Evolutionary conservation across 1,284 basidiomycete genomes (phyloP).

Genomic region (Mixia osmundae): DNA sequence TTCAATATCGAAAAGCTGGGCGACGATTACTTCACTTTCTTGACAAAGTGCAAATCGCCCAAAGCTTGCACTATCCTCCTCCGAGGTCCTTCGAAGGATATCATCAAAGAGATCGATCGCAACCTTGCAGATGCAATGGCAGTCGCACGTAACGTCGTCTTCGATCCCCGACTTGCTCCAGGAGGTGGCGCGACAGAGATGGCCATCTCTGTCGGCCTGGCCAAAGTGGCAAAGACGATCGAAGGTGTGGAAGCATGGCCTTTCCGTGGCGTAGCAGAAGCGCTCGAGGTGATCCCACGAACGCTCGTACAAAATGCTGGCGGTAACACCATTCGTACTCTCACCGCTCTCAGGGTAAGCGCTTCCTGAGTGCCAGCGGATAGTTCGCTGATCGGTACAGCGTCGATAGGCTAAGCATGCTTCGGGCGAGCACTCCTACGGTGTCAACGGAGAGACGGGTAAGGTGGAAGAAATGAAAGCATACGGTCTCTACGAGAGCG

Average conservation of each 20-base stretch:
- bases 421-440: slow-evolving; percentile 69
- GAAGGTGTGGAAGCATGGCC: slow-evolving; percentile 74
- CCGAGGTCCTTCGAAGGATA: slow-evolving; percentile 94
- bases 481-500: slow-evolving; percentile 82
- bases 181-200: slow-evolving; percentile 96
- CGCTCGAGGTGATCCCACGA: slow-evolving; percentile 90
- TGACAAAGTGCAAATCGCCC: slow-evolving; percentile 71
- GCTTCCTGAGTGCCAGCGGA: slow-evolving; percentile 4
- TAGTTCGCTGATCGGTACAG: background rate
- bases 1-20: slow-evolving; percentile 95
- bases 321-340: slow-evolving; percentile 73
- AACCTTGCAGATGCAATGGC: slow-evolving; percentile 96
- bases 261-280: slow-evolving; percentile 76
- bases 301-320: slow-evolving; percentile 90
- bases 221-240: slow-evolving; percentile 54
- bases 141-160: slow-evolving; percentile 87
- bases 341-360: slow-evolving; percentile 67
- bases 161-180: slow-evolving; percentile 75
- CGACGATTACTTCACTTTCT: slow-evolving; percentile 64
- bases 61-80: slow-evolving; percentile 97
- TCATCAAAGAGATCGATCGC: slow-evolving; percentile 91
- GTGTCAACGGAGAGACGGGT: slow-evolving; percentile 83
- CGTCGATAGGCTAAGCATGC: slow-evolving; percentile 63
- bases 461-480: slow-evolving; percentile 87
- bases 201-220: slow-evolving; percentile 76